A percentile compares a stretch with the other conserved stretches of the same genome.
Conservation (phyloP, 2,329 filamentous ascomycete genomes). For the Phaeosphaeria sp. region DNA sequence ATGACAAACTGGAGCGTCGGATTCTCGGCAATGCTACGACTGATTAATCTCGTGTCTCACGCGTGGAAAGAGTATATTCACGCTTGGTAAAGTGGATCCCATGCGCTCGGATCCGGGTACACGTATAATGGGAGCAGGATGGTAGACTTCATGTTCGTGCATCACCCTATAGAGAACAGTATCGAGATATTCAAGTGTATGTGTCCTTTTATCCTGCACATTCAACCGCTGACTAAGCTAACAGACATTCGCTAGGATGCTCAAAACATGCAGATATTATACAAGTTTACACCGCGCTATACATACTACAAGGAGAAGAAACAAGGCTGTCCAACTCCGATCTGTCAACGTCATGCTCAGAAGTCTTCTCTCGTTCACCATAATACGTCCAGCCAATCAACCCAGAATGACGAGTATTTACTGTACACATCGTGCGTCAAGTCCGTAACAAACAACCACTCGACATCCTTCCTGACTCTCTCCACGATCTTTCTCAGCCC, state of each 20-base stretch:
- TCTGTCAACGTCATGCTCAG: not conserved
- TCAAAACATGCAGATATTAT: not conserved
- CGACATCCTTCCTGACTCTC: slow-evolving; percentile 20
- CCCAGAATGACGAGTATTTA: slow-evolving; percentile 24
- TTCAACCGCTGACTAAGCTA: slow-evolving; percentile 3
- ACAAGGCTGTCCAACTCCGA: not conserved
- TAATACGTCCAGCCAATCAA: slow-evolving; percentile 27
- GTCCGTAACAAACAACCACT: slow-evolving; percentile 34
- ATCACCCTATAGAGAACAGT: not conserved
- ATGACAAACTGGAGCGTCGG: slow-evolving; percentile 57
- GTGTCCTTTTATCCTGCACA: slow-evolving; percentile 2
- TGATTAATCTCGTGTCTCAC: not conserved
- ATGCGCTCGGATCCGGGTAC: slow-evolving; percentile 56
- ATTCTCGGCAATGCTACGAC: slow-evolving; percentile 28
- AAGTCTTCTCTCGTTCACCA: slow-evolving; percentile 4
- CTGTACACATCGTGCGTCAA: slow-evolving; percentile 22
- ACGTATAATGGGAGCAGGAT: slow-evolving; percentile 60
- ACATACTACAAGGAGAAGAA: not conserved
- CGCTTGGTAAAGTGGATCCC: slow-evolving; percentile 57
- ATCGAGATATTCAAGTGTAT: not conserved
- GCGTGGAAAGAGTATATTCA: slow-evolving; percentile 20
- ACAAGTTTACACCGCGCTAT: not conserved
- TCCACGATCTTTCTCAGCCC: slow-evolving; percentile 31
- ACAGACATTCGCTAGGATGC: not conserved
- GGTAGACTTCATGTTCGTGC: slow-evolving; percentile 23